phyloP scores from a whole-genome alignment of 2,329 filamentous ascomycete genomes.

The Microthyrium microscopicum region DNA sequence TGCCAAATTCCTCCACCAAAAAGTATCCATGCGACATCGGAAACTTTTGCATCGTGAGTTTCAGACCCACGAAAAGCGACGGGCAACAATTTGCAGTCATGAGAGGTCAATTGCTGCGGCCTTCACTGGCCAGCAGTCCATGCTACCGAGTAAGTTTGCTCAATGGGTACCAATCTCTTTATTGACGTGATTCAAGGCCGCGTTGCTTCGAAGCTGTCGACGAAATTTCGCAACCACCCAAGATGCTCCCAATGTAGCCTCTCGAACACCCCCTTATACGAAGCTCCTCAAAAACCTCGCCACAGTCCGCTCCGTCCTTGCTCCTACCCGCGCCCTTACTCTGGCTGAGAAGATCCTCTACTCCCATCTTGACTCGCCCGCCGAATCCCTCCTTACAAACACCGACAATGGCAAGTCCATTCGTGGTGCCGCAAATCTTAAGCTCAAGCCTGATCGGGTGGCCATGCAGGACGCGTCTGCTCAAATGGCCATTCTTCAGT shows the following conservation, averaged over 20 bases:
- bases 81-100: too few relatives aligned
- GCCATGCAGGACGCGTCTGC: conserved; percentile 99
- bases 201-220: too few relatives aligned
- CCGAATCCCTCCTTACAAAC: conserved; percentile 69
- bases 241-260: conserved; percentile 5
- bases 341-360: conserved; percentile 97
- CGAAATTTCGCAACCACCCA: conserved; percentile 5
- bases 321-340: conserved; percentile 48
- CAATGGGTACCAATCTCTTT: too few relatives aligned
- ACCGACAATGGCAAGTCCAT: conserved; percentile 75
- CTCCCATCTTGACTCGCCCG: conserved; percentile 77
- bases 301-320: conserved; percentile 59
- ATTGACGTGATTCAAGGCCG: too few relatives aligned
- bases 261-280: conserved; percentile 50
- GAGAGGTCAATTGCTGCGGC: too few relatives aligned
- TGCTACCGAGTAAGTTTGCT: too few relatives aligned
- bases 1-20: too few relatives aligned
- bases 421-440: conserved; percentile 78
- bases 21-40: too few relatives aligned
- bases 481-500: conserved; percentile 95
- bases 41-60: too few relatives aligned
- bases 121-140: too few relatives aligned
- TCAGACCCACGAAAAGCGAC: too few relatives aligned
- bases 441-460: conserved; percentile 91
- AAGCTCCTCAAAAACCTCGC: conserved; percentile 64